These are phyloP conservation scores for Lumnitzera littorea DNA, from an alignment of 345 rosid genomes.

Conservation along the genomic window DNA sequence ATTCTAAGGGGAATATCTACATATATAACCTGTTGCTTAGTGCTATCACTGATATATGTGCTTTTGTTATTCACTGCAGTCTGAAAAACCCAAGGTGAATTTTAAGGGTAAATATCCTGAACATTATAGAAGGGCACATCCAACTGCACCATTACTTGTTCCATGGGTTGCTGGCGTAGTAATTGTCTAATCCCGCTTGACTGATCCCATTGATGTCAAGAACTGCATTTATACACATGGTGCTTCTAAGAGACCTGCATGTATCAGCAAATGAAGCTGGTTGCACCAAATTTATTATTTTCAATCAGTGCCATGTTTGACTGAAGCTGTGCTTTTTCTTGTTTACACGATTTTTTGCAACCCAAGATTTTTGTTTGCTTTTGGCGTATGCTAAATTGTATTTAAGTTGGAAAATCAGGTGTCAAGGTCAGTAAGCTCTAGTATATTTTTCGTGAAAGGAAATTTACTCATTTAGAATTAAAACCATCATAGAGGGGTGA, in stretches of 20 bases:
- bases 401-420: too few relatives aligned
- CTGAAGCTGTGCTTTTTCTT: too few relatives aligned
- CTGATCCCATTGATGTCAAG: background rate
- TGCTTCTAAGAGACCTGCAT: background rate
- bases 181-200: conserved; percentile 28
- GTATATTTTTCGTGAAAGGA: too few relatives aligned
- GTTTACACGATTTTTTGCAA: too few relatives aligned
- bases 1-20: background rate
- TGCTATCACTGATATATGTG: background rate
- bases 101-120: conserved; percentile 79
- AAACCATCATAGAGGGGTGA: too few relatives aligned
- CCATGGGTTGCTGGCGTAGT: conserved; percentile 93
- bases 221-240: background rate
- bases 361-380: too few relatives aligned
- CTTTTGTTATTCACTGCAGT: conserved; percentile 40
- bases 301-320: too few relatives aligned
- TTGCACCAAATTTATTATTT: background rate
- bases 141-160: conserved; percentile 69
- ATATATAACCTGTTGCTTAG: background rate
- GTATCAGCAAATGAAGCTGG: conserved; percentile 2
- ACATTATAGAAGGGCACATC: conserved; percentile 68
- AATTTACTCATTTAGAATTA: too few relatives aligned
- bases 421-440: too few relatives aligned
- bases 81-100: conserved; percentile 62
- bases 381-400: too few relatives aligned